phyloP scores from a whole-genome alignment of 495 filamentous ascomycete genomes.

The Lophiostoma macrostomum region DNA sequence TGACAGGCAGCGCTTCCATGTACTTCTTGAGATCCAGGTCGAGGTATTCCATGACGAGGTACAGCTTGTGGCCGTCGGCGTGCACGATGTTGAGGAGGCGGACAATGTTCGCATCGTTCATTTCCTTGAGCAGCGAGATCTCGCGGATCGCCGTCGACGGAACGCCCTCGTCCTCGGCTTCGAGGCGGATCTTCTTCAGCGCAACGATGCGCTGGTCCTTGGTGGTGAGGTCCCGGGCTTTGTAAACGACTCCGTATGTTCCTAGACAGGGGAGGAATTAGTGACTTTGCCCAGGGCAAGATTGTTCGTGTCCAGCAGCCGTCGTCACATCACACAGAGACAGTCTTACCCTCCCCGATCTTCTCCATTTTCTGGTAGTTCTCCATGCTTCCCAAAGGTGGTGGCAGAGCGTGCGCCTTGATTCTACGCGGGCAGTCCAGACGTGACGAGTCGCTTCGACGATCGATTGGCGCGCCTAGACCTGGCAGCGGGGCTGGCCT shows the following conservation, averaged over 20 bases:
- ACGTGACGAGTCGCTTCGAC: too few relatives aligned
- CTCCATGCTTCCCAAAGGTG: conserved; percentile 62
- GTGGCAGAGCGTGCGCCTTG: neutral
- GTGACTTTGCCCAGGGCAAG: conserved; percentile 8
- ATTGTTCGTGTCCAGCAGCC: too few relatives aligned
- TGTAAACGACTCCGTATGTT: conserved; percentile 71
- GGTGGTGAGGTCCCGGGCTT: conserved; percentile 92
- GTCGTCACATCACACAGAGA: too few relatives aligned
- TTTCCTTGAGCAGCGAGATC: conserved; percentile 98
- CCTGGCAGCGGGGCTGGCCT: too few relatives aligned
- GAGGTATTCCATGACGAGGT: conserved; percentile 99
- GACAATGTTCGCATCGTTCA: conserved; percentile 97
- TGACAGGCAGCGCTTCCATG: conserved; percentile 94
- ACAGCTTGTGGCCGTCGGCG: conserved; percentile 93
- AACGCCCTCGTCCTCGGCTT: conserved; percentile 92
- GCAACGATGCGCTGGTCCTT: conserved; percentile 82
- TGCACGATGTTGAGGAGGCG: conserved; percentile 98
- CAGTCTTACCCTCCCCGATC: conserved; percentile 82
- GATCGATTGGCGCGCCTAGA: too few relatives aligned
- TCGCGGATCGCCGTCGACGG: conserved; percentile 98
- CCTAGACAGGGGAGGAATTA: conserved; percentile 33
- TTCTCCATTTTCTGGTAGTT: conserved; percentile 99
- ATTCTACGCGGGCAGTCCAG: too few relatives aligned
- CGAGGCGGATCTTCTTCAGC: conserved; percentile 98
- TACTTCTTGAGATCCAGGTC: conserved; percentile 99